Conservation (phyloP, 2,329 filamentous ascomycete species). For the Arthrinium phaeospermum region DNA sequence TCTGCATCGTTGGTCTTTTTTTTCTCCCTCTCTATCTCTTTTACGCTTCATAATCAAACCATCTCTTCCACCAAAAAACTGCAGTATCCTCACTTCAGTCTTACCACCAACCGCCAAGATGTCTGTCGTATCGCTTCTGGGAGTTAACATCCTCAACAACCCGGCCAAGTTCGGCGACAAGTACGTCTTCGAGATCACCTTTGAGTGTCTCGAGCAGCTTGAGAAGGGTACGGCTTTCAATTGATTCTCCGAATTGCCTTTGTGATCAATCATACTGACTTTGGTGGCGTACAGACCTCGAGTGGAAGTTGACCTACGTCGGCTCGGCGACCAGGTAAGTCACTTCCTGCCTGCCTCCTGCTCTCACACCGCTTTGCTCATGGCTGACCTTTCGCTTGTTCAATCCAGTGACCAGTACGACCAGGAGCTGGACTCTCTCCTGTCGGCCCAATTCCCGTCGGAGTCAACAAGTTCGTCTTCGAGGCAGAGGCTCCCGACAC, state of each 20-base stretch:
- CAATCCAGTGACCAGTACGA: constrained; percentile 86
- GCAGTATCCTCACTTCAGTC: not conserved
- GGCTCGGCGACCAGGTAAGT: constrained; percentile 95
- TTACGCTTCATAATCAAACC: constrained; percentile 1
- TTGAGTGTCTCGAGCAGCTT: constrained; percentile 93
- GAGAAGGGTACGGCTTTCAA: constrained; percentile 75
- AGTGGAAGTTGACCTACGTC: constrained; percentile 99
- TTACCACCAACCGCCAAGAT: constrained; percentile 52
- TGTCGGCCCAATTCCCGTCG: constrained; percentile 95
- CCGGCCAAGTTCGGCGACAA: constrained; percentile 90
- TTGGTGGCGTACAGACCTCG: constrained; percentile 71
- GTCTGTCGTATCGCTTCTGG: constrained; percentile 95
- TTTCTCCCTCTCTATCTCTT: not conserved
- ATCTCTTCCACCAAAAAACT: not conserved
- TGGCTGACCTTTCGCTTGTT: constrained; percentile 28
- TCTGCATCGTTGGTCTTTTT: not conserved
- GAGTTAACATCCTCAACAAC: constrained; percentile 96
- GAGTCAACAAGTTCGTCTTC: constrained; percentile 98
- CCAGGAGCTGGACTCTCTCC: constrained; percentile 95
- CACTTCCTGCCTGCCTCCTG: not conserved
- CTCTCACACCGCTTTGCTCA: constrained; percentile 26
- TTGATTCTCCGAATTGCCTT: not conserved
- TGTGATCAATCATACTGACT: not conserved
- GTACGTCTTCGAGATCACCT: constrained; percentile 98
- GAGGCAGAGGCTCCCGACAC: constrained; percentile 93